Base-by-base conservation (phyloP, 140 eudicot genomes). In the Anethum foeniculum region DNA sequence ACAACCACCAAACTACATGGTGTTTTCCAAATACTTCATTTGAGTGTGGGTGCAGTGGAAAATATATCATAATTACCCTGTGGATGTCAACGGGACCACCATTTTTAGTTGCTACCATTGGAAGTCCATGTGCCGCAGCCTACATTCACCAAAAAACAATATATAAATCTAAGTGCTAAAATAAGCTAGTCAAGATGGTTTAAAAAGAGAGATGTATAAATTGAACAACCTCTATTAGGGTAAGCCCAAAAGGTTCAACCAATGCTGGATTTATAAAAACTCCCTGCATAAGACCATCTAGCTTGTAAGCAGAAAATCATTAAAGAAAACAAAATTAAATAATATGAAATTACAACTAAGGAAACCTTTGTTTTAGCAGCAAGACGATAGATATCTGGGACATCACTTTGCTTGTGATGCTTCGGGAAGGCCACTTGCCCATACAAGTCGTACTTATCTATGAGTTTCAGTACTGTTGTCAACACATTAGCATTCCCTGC, bases 61-160 rank as follows among this genome's bases (percentile, higher is more conserved):
- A 30, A 75, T 72, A 80, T 28, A 49, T 27, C 25, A 78, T 43
- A 19, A 68, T 82, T 88, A 93, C 98, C 90, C 90, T 86, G 80
- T 93, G 97, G 84, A 93, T 93, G 77, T 93, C 98, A 64, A 93
- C 97, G 47, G 98, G 98, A 38, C 98, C 98, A 64, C 98, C 98
- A 71, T 93, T 93, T 86, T 89, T 91, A 72, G 98, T 93, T 56
- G 98, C 98, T 82, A 93, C 97, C 93, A 88, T 90, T 21, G 98
- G 98, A 51, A 93, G 96, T 83, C 98, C 98, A 88, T 93, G 98
- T 56, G 98, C 98, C 69, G 98, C 97, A 81, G 97, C 98, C 97
- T 86, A 71, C 73, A 49, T 51, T 75, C 44, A 68, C 77, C 15
- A 16, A 71, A 79, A 7, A 81, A 2, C 5, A 43, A 30, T 75